Conservation (phyloP, 176 grass and related monocot genomes). For the Secale cereale region DNA sequence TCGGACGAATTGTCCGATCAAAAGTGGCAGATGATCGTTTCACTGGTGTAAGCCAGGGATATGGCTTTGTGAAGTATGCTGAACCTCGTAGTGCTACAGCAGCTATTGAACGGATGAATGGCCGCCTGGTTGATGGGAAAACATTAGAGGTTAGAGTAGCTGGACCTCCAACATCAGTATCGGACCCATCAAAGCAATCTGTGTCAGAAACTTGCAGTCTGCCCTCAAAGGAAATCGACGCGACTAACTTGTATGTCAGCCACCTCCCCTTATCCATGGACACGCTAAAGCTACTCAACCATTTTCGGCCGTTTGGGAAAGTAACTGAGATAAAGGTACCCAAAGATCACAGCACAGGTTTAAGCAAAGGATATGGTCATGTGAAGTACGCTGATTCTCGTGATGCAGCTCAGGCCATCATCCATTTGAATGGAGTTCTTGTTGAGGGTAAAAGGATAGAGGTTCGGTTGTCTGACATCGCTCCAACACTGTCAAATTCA, state of each 20-base stretch:
- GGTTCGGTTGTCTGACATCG: slow-evolving; percentile 18
- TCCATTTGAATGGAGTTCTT: slow-evolving; percentile 37
- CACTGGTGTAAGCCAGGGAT: slow-evolving; percentile 54
- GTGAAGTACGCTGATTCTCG: slow-evolving; percentile 42
- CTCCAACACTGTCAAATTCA: slow-evolving; percentile 6
- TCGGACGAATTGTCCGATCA: slow-evolving; percentile 48
- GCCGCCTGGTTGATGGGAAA: slow-evolving; percentile 42
- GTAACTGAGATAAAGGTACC: slow-evolving; percentile 40
- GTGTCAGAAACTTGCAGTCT: slow-evolving; percentile 10
- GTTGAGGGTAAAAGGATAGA: slow-evolving; percentile 43
- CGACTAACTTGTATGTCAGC: slow-evolving; percentile 19
- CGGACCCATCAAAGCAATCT: slow-evolving; percentile 4
- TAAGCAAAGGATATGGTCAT: slow-evolving; percentile 60
- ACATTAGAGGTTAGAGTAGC: slow-evolving; percentile 50
- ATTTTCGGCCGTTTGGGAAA: slow-evolving; percentile 53
- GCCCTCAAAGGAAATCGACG: slow-evolving; percentile 25
- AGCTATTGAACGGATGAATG: slow-evolving; percentile 51
- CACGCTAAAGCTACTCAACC: slow-evolving; percentile 24
- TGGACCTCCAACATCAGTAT: neutral
- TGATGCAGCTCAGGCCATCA: slow-evolving; percentile 37
- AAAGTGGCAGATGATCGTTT: slow-evolving; percentile 45
- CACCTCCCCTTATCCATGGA: slow-evolving; percentile 47
- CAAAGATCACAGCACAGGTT: slow-evolving; percentile 39
- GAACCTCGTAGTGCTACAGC: slow-evolving; percentile 40
- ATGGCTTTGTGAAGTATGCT: slow-evolving; percentile 65